A percentile compares a stretch with the other conserved stretches of the same genome.
These are phyloP conservation scores for Carpinus viminea DNA, from an alignment of 306 rosid genomes.

Conservation along the genomic window DNA sequence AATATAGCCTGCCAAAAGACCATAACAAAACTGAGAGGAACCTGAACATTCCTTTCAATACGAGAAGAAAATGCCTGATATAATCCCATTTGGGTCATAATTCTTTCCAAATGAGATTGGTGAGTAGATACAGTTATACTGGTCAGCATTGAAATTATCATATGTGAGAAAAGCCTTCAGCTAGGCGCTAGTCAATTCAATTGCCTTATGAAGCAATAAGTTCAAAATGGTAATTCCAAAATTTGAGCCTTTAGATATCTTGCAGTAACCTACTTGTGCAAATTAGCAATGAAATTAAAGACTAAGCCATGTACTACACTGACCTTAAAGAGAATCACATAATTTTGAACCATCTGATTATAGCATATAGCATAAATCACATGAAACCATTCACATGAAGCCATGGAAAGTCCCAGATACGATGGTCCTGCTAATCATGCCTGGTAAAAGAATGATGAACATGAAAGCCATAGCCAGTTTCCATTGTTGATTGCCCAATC, in stretches of 20 bases:
- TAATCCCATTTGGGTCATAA: constrained; percentile 85
- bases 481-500: constrained; percentile 97
- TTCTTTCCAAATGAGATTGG: constrained; percentile 93
- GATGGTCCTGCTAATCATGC: constrained; percentile 30
- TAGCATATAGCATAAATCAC: not conserved
- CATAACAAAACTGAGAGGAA: constrained; percentile 20
- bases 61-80: constrained; percentile 84
- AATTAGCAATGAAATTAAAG: not conserved
- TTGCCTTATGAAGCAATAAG: not conserved
- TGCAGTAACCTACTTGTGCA: not conserved
- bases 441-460: constrained; percentile 95
- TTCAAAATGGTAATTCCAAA: constrained; percentile 9
- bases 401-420: constrained; percentile 1
- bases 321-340: not conserved
- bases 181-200: not conserved
- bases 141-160: constrained; percentile 33
- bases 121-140: constrained; percentile 90
- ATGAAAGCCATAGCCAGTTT: constrained; percentile 96
- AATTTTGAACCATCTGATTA: not conserved
- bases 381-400: not conserved
- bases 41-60: constrained; percentile 54
- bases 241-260: constrained; percentile 6
- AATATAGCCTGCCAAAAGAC: constrained; percentile 18
- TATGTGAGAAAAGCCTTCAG: constrained; percentile 18
- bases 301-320: not conserved